Conservation (phyloP, 176 grass and related monocot species). For the Rhynchospora tenuis region DNA sequence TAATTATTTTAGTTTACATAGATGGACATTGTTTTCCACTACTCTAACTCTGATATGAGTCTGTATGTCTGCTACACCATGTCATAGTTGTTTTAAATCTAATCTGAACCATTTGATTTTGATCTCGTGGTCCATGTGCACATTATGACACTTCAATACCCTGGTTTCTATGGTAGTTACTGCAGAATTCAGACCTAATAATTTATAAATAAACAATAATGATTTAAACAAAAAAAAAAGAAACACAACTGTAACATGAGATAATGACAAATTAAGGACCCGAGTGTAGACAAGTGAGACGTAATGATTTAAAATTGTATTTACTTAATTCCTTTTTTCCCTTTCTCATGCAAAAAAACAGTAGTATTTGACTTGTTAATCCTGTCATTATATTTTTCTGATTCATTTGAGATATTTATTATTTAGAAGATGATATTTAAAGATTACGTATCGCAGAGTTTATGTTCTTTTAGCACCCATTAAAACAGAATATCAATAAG, state of each 20-base stretch:
- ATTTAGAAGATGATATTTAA: neutral
- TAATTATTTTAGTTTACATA: neutral
- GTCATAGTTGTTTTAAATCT: neutral
- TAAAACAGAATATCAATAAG: neutral
- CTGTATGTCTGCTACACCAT: neutral
- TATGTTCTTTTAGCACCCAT: constrained; percentile 15
- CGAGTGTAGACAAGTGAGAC: neutral
- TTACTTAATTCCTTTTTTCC: neutral
- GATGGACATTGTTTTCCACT: neutral
- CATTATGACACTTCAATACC: neutral
- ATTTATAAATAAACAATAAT: neutral
- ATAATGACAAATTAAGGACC: neutral
- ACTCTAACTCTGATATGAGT: neutral
- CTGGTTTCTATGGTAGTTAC: neutral
- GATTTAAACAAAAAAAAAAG: neutral
- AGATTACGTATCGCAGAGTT: neutral
- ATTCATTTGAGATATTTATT: neutral
- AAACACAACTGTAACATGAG: neutral
- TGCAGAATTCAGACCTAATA: neutral
- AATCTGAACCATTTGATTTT: neutral
- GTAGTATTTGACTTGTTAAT: neutral
- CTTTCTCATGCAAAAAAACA: neutral
- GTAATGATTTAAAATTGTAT: neutral
- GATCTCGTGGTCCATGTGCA: neutral
- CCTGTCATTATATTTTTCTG: neutral